A percentile compares a stretch with the other conserved stretches of the same genome.
Conservation (phyloP, 192 early-diverging fungal genomes). For the Radiomyces spectabilis region DNA sequence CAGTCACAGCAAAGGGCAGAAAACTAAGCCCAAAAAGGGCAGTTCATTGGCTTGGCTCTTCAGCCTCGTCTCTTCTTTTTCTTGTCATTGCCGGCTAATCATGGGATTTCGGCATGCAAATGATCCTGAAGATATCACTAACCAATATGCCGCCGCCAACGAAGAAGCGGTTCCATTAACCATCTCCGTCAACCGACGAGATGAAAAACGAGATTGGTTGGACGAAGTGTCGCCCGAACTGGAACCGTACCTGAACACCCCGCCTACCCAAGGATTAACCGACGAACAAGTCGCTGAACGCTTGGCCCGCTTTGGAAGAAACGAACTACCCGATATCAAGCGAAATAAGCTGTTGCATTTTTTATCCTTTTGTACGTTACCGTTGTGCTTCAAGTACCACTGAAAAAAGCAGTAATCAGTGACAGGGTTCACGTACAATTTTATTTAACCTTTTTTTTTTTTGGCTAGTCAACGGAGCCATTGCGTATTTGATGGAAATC, state of each 20-base stretch:
- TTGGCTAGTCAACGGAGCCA: slow-evolving; percentile 46
- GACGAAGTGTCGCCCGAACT: slow-evolving; percentile 43
- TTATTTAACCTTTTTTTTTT: slow-evolving; percentile 1
- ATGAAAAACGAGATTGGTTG: slow-evolving; percentile 4
- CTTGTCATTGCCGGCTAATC: too few species aligned
- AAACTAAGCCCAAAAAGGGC: too few species aligned
- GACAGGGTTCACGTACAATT: background rate
- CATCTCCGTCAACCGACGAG: background rate
- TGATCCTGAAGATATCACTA: too few species aligned
- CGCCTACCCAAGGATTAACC: slow-evolving; percentile 56
- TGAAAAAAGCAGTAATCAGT: too few species aligned
- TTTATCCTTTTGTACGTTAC: slow-evolving; percentile 31
- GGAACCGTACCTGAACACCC: slow-evolving; percentile 50
- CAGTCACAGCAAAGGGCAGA: too few species aligned
- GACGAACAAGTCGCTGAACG: slow-evolving; percentile 43
- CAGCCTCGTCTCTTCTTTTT: too few species aligned
- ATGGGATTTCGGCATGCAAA: too few species aligned
- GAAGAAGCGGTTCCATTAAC: slow-evolving; percentile 14
- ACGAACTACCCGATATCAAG: slow-evolving; percentile 41
- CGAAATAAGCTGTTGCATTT: slow-evolving; percentile 38
- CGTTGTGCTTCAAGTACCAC: too few species aligned
- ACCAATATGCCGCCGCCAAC: too few species aligned
- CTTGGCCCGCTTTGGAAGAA: slow-evolving; percentile 49
- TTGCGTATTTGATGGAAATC: slow-evolving; percentile 58
- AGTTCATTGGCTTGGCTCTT: too few species aligned